These are phyloP conservation scores for Neodidymelliopsis sp. DNA, from an alignment of 2,329 filamentous ascomycete species.

Conservation along the genomic window DNA sequence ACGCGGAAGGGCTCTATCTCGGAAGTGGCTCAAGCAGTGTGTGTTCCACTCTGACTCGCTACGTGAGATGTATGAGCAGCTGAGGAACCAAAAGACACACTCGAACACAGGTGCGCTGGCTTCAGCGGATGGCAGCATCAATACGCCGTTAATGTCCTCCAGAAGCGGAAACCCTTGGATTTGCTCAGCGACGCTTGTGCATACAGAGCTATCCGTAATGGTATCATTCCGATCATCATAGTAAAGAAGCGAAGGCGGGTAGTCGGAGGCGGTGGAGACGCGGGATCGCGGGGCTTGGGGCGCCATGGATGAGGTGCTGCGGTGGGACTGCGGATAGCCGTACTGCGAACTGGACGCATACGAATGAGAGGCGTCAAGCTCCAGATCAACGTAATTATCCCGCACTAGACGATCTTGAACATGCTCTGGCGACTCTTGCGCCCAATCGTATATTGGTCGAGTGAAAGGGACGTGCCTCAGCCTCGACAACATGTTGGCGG, in stretches of 20 bases:
- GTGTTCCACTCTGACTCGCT: constrained; percentile 37
- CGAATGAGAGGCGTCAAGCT: neutral
- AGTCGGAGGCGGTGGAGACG: constrained; percentile 19
- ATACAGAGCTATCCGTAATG: constrained; percentile 37
- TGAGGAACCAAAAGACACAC: constrained; percentile 47
- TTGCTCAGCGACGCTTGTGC: constrained; percentile 33
- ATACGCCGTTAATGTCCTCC: constrained; percentile 39
- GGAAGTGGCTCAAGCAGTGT: constrained; percentile 45
- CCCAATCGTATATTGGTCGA: neutral
- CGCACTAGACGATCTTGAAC: neutral
- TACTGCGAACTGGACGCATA: neutral
- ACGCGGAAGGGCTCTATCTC: constrained; percentile 41
- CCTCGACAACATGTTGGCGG: constrained; percentile 2
- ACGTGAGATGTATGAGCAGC: constrained; percentile 33
- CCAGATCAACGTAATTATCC: neutral
- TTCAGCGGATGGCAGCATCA: constrained; percentile 25
- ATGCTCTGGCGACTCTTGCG: neutral
- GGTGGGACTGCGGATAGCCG: constrained; percentile 20
- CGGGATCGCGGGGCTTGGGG: constrained; percentile 39
- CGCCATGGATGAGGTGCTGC: constrained; percentile 42
- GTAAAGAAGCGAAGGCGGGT: constrained; percentile 37
- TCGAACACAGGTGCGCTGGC: constrained; percentile 30
- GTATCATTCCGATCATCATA: constrained; percentile 31
- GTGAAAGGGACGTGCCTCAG: neutral
- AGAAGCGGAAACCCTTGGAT: constrained; percentile 33